Percentiles rank a stretch among this genome's conserved stretches.
phyloP scores from a whole-genome alignment of 2,329 filamentous ascomycete genomes.

The Hypoxylon sp. region DNA sequence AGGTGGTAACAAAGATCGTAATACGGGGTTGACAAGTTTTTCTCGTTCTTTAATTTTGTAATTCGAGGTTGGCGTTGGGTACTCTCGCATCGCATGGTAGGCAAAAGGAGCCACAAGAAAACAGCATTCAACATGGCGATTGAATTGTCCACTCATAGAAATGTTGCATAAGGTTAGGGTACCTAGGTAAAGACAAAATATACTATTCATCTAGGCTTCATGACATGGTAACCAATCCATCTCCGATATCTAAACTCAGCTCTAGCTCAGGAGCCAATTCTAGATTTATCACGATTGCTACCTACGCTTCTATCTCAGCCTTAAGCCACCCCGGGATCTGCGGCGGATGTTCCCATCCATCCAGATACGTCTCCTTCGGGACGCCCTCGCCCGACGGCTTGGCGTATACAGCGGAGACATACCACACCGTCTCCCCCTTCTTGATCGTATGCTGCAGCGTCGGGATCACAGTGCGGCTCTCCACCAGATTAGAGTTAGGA shows the following conservation, averaged over 20 bases:
- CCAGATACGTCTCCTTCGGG: conserved; percentile 67
- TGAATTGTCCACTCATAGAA: conserved; percentile 19
- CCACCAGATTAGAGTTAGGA: conserved; percentile 83
- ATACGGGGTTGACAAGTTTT: not conserved
- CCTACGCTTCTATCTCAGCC: conserved; percentile 61
- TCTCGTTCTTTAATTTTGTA: not conserved
- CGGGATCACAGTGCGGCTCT: conserved; percentile 80
- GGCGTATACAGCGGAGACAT: conserved; percentile 79
- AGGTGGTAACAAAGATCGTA: not conserved
- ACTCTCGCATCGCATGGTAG: conserved; percentile 11
- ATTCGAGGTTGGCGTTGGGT: conserved; percentile 26
- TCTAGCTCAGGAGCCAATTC: not conserved
- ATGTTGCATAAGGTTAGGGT: conserved; percentile 17
- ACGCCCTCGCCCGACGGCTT: conserved; percentile 71
- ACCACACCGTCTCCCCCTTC: conserved; percentile 73
- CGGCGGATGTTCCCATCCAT: conserved; percentile 73
- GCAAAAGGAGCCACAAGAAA: conserved; percentile 17
- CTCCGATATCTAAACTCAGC: not conserved
- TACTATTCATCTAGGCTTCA: conserved; percentile 27
- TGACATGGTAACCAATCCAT: not conserved
- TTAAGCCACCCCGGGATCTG: conserved; percentile 72
- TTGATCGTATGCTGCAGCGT: conserved; percentile 75
- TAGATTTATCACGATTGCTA: not conserved
- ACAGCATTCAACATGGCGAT: conserved; percentile 42
- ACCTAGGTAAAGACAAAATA: conserved; percentile 10